Evolutionary conservation across 164 flowering plant species (phyloP).

Genomic region (Kalanchoe fedtschenkoi): DNA sequence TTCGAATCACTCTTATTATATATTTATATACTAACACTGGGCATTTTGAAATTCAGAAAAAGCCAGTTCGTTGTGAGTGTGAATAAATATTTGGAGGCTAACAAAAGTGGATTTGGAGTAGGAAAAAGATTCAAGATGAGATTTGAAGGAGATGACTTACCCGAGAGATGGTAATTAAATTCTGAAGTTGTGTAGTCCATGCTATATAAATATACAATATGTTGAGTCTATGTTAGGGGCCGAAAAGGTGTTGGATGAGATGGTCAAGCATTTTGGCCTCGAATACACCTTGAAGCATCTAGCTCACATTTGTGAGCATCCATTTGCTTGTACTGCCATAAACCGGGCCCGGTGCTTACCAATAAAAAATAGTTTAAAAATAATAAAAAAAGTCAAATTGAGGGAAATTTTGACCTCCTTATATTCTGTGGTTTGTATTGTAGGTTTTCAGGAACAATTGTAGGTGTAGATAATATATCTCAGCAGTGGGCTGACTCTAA

Average conservation of each 20-base stretch:
- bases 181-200: neutral
- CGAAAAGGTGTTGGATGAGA: too few species aligned
- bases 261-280: too few species aligned
- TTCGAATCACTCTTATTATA: neutral
- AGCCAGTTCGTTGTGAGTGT: conserved; percentile 68
- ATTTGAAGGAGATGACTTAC: conserved; percentile 77
- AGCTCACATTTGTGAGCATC: too few species aligned
- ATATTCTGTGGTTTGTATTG: neutral
- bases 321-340: too few species aligned
- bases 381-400: too few species aligned
- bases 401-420: too few species aligned
- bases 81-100: conserved; percentile 65
- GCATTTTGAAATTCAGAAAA: conserved; percentile 30
- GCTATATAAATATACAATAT: too few species aligned
- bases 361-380: too few species aligned
- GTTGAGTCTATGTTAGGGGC: too few species aligned
- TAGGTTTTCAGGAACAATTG: conserved; percentile 67
- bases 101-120: conserved; percentile 35
- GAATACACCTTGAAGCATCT: too few species aligned
- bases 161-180: conserved; percentile 62
- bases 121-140: conserved; percentile 78
- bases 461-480: conserved; percentile 53
- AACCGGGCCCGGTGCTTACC: too few species aligned
- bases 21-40: neutral
- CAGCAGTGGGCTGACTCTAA: conserved; percentile 58